Base-by-base conservation (phyloP, 805 yeast species). In the Candida pini region DNA sequence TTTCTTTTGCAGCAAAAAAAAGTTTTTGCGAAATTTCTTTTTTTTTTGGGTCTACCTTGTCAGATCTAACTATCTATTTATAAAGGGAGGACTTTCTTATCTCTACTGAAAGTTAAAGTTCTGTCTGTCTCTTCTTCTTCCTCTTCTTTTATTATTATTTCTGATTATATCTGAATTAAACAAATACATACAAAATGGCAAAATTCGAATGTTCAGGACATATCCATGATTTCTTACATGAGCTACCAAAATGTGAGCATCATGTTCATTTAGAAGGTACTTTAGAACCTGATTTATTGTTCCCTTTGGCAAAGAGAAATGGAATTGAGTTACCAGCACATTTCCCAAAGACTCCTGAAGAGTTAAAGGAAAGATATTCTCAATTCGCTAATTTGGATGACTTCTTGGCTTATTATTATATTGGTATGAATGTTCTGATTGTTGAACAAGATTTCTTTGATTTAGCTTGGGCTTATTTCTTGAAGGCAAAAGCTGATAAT, bases 201-300 rank as follows among this genome's bases (percentile, higher is more conserved):
- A 31, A 44, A 28, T 47, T 51, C 53, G 60, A 60, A 35, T 59
- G 68, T 35, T 36, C 54, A 20, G 51, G 51, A 12, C 56, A 61
- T 34, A 66, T 71, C 66, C 61, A 60, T 35, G 49, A 56, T 39
- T 83, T 82, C 56, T 67, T 83, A 31, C 63, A 58, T 26, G 90
- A 80, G 47, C 64, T 85, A 33, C 95, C 95, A 39, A 85, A 85
- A 59, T 84, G 92, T 64, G 95, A 85, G 57, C 90, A 84, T 55
- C 95, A 85, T 54, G 73, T 84, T 41, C 95, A 85, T 59, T 56
- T 85, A 29, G 94, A 84, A 63, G 95, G 94, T 22, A 82, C 94
- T 26, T 58, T 84, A 36, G 83, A 80, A 41, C 92, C 94, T n/a
- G 73, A 74, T 31, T 67, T 83, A 24, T 63, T 84, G 39, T 81